Percentiles rank a stretch among this genome's conserved stretches.
Conservation (phyloP, 495 filamentous ascomycete species). For the Penicillium parvum region DNA sequence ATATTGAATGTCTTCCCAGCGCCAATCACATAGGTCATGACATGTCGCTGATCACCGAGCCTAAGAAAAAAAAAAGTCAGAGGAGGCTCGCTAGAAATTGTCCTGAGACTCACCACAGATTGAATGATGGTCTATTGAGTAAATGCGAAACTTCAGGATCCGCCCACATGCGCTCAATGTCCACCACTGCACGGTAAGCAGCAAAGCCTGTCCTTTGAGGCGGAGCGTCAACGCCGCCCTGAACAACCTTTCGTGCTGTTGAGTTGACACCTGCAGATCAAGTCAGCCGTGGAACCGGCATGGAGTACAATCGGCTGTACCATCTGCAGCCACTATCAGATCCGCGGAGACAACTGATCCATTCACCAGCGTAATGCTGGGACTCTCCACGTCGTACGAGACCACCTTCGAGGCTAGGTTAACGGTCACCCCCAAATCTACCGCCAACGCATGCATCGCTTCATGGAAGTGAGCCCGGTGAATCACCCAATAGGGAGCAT, state of each 20-base stretch:
- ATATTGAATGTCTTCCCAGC: conserved; percentile 43
- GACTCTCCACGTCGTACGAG: conserved; percentile 15
- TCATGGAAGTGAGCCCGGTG: conserved; percentile 38
- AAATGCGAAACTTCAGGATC: conserved; percentile 33
- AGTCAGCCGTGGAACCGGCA: background rate
- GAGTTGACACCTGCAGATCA: conserved; percentile 30
- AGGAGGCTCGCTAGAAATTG: background rate
- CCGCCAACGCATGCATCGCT: conserved; percentile 24
- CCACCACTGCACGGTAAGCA: conserved; percentile 36
- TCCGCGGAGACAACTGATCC: conserved; percentile 18
- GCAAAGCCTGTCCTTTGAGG: conserved; percentile 23
- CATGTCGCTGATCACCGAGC: conserved; percentile 32
- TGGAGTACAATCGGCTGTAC: background rate
- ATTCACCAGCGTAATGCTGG: conserved; percentile 16
- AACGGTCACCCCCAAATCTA: conserved; percentile 29
- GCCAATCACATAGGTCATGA: conserved; percentile 46
- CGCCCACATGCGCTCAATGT: conserved; percentile 27
- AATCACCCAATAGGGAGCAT: conserved; percentile 37
- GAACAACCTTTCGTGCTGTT: conserved; percentile 22
- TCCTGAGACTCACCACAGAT: conserved; percentile 28
- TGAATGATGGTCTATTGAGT: conserved; percentile 33
- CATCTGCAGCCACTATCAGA: conserved; percentile 39
- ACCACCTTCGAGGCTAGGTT: conserved; percentile 16
- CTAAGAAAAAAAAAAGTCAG: conserved; percentile 2
- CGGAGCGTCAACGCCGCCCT: conserved; percentile 18